Conservation (phyloP, 2,329 filamentous ascomycete genomes). For the Hypoxylon sp. region DNA sequence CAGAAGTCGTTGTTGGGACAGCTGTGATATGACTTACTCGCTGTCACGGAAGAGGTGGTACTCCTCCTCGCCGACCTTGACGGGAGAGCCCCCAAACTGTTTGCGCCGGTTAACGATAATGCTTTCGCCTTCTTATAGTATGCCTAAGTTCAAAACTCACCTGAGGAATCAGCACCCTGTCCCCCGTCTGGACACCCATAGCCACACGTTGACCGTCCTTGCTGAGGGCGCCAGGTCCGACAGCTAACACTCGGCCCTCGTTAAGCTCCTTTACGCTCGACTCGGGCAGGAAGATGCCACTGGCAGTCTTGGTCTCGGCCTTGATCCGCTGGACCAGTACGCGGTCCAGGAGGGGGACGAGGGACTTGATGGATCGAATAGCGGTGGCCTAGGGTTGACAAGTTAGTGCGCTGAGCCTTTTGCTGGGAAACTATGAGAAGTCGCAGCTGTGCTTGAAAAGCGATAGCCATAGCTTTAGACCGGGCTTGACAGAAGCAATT, state of each 20-base stretch:
- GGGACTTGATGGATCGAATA: slow-evolving; percentile 93
- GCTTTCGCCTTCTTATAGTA: background rate
- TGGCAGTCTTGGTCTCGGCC: slow-evolving; percentile 94
- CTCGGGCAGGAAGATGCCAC: slow-evolving; percentile 97
- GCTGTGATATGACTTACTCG: slow-evolving; percentile 73
- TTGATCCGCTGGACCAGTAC: slow-evolving; percentile 98
- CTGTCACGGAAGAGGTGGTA: slow-evolving; percentile 95
- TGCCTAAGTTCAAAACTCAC: slow-evolving; percentile 54
- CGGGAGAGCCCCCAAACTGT: slow-evolving; percentile 89
- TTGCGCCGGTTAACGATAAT: slow-evolving; percentile 23
- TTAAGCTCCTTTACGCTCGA: slow-evolving; percentile 97
- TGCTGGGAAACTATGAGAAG: background rate
- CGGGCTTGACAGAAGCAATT: background rate
- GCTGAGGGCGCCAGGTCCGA: slow-evolving; percentile 87
- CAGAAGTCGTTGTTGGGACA: background rate
- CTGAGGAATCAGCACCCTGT: slow-evolving; percentile 95
- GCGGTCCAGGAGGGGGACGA: slow-evolving; percentile 95
- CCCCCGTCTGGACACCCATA: slow-evolving; percentile 82
- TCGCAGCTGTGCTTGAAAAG: background rate
- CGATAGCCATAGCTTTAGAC: background rate
- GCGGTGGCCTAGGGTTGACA: slow-evolving; percentile 64
- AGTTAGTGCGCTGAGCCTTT: background rate
- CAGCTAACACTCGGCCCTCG: slow-evolving; percentile 94
- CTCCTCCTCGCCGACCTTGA: slow-evolving; percentile 98
- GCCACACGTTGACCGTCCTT: slow-evolving; percentile 88